Evolutionary conservation across 768 basidiomycete genomes (phyloP), one percentile per base, ranked within the genome.

Genomic region (Calocybe indica): DNA sequence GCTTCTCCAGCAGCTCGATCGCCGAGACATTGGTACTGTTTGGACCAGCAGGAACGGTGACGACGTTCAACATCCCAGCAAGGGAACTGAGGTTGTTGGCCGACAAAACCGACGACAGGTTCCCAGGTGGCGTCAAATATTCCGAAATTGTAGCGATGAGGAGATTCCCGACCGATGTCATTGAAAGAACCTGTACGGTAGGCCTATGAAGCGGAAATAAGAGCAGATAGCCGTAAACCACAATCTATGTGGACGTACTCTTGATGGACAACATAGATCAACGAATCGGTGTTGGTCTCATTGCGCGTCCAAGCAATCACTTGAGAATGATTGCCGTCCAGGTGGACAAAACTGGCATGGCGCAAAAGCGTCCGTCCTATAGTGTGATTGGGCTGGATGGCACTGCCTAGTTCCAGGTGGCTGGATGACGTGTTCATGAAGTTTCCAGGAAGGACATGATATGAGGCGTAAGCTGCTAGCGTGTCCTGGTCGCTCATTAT

Each of bases 281-380:
- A 64, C 15, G 64, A 57, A 29, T 72, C 70, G 8, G 54, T 37
- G 37, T 70, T 67, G 22, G 22, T 22, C 2, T 22, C 22, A 1
- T 57, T 52, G 1, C 61, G 62, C 4, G 71, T 66, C 72, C 76
- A 75, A 0, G 65, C 73, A 8, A 84, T 57, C 22, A 80, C 84
- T 52, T 85, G 84, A 0, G 65, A 66, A 53, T 73, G 69, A 52
- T 74, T 73, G 5, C 76, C 85, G 54, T 84, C 83, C 0, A 88
- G 74, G 13, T 56, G 60, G 6, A 83, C 77, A 30, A 74, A 59
- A 0, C 65, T 49, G 0, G 73, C 55, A 34, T 75, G 70, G 38
- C 73, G 75, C 37, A 87, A 70, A 12, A 82, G 65, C 0, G 85
- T 83, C 36, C 82, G 75, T 1, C 80, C 82, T 45, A 89, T 62